Evolutionary conservation across 108 stramenopile genomes (phyloP), one percentile per base, ranked within the genome.

Genomic region (Chaetoceros tenuissimus): DNA sequence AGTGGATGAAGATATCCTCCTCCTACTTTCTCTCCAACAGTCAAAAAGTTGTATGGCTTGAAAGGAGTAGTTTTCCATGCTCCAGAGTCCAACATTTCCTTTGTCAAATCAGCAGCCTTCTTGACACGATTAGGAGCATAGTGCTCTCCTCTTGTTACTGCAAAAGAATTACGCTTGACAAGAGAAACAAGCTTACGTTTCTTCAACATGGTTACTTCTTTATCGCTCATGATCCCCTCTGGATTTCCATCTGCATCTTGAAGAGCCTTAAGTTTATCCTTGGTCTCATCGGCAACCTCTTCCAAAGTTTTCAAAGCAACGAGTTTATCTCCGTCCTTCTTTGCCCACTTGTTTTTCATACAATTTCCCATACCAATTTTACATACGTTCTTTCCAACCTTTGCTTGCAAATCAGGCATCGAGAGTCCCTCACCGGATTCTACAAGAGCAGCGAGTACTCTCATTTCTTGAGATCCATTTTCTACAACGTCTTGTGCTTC

Each of bases 1-100:
- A 99, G 69, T 8, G 97, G 96, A 63, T 99, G 99, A 49, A 97
- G 76, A 66, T 91, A 93, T 40, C 99, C 99, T 17, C 97, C 95
- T 28, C 77, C 80, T 18, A 87, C 89, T 51, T 80, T 78, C 57
- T 89, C 94, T 19, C 97, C 97, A 18, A 98, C 57, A 1, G 96
- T 87, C 51, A 79, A 59, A 61, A 98, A 94, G 77, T 99, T 99
- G 85, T 95, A 96, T 24, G 84, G 80, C 73, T 98, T 98, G 87
- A 98, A 99, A 25, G 78, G 26, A 0, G 85, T 85, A n/a, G 75
- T 75, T 64, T 89, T 79, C 92, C 95, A 96, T 28, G 75, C 75
- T 18, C 95, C 96, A 23, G 82, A 83, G 31, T 94, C 96, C 44
- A 99, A 76, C 95, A 98, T 90, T 69, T 97, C 97, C 83, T 92